Conservation (phyloP, 2,329 filamentous ascomycete species). For the Arthrobotrys megalospora region DNA sequence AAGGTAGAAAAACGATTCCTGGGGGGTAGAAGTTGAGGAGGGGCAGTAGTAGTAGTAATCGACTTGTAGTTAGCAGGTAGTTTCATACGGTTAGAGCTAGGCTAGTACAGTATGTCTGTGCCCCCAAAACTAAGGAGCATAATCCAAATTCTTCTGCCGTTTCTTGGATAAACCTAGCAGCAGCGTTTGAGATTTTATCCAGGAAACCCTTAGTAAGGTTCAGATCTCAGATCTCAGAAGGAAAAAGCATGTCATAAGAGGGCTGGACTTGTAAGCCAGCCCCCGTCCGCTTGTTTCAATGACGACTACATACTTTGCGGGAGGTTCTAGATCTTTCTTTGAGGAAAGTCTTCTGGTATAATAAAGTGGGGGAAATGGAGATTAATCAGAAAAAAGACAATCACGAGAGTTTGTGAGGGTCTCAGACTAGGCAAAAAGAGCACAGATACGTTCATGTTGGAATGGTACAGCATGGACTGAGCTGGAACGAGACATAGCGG, state of each 20-base stretch:
- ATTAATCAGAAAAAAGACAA: background rate
- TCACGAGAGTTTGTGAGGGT: background rate
- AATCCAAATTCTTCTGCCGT: background rate
- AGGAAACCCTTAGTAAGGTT: conserved; percentile 19
- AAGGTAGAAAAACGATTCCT: background rate
- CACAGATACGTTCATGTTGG: conserved; percentile 25
- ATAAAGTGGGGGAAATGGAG: background rate
- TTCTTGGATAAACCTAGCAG: conserved; percentile 20
- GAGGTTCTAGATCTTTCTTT: conserved; percentile 34
- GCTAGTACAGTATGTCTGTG: background rate
- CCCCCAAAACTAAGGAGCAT: background rate
- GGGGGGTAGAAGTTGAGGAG: too few species aligned
- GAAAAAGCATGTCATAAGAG: conserved; percentile 16
- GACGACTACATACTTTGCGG: conserved; percentile 15
- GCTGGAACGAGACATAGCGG: conserved; percentile 16
- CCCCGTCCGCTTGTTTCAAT: background rate
- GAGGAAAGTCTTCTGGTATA: background rate
- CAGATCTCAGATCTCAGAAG: conserved; percentile 38
- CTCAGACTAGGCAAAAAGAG: background rate
- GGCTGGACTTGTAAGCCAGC: background rate
- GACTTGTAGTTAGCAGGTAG: background rate
- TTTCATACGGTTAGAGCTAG: background rate
- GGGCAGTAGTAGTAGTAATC: background rate
- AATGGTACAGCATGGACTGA: conserved; percentile 37
- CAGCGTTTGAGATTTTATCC: background rate